phyloP scores from a whole-genome alignment of 352 stramenopile genomes.

The Pilasporangium apinafurcum region DNA sequence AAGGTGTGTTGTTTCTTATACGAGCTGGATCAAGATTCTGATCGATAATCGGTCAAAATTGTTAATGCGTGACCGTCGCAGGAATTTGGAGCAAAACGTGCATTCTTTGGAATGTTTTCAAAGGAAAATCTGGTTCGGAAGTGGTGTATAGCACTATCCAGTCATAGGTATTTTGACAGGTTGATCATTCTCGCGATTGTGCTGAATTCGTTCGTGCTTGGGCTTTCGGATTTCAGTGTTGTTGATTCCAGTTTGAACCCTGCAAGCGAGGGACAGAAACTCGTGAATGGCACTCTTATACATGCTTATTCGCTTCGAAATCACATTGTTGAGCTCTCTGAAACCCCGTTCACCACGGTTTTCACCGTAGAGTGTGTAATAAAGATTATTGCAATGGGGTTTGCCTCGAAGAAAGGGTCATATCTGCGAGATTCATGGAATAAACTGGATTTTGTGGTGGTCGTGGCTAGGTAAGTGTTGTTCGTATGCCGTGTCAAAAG shows the following conservation, averaged over 20 bases:
- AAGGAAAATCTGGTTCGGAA: constrained; percentile 40
- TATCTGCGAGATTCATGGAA: constrained; percentile 90
- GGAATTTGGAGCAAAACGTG: constrained; percentile 36
- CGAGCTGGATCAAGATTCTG: too few relatives aligned
- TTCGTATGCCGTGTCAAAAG: not conserved
- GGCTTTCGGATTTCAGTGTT: constrained; percentile 76
- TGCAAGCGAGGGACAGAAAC: constrained; percentile 33
- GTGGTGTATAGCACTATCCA: constrained; percentile 39
- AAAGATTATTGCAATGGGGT: constrained; percentile 89
- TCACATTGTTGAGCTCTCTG: constrained; percentile 57
- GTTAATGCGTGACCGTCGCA: constrained; percentile 1
- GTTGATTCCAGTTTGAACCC: constrained; percentile 62
- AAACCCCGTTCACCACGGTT: constrained; percentile 80
- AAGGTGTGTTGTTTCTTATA: too few relatives aligned
- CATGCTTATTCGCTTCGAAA: constrained; percentile 40
- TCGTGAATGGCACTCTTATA: constrained; percentile 25
- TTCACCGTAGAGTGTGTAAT: constrained; percentile 86
- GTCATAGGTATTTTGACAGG: constrained; percentile 67
- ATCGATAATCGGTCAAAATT: not conserved
- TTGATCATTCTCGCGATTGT: constrained; percentile 87
- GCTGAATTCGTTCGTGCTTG: constrained; percentile 83
- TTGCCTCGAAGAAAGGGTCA: constrained; percentile 41
- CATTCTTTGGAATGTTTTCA: constrained; percentile 34
- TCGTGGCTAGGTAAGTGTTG: constrained; percentile 63
- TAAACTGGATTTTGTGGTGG: constrained; percentile 89